Percentiles rank a stretch among this genome's conserved stretches.
Conservation (phyloP, 768 basidiomycete genomes). For the Sporobolomyces phaffii region DNA sequence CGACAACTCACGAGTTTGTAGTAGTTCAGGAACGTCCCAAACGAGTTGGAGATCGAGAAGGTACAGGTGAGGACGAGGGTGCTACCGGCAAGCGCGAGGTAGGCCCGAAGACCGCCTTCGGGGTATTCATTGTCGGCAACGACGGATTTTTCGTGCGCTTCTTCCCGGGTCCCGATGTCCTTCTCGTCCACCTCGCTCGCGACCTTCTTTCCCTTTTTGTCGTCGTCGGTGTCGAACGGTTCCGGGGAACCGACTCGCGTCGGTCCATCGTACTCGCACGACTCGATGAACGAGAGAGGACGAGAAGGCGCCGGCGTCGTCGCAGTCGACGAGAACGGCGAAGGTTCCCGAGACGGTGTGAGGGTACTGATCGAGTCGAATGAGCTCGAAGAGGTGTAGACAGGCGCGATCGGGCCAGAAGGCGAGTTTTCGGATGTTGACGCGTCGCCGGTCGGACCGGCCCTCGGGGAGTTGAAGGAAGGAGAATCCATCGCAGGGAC, state of each 20-base stretch:
- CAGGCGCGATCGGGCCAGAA: neutral
- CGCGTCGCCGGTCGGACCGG: neutral
- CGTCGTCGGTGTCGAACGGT: neutral
- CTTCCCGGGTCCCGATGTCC: neutral
- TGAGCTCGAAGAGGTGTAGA: neutral
- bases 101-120: constrained; percentile 23
- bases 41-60: constrained; percentile 31
- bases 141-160: neutral
- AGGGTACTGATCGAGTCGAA: constrained; percentile 9
- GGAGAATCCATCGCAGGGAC: neutral
- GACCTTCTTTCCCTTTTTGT: neutral
- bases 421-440: neutral
- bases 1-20: constrained; percentile 42
- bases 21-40: constrained; percentile 15
- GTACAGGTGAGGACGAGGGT: constrained; percentile 25
- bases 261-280: constrained; percentile 13
- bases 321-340: constrained; percentile 1
- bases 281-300: constrained; percentile 10
- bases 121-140: constrained; percentile 6
- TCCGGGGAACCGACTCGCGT: constrained; percentile 14
- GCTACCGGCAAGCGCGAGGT: constrained; percentile 18
- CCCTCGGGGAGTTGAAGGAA: neutral
- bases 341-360: neutral
- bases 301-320: constrained; percentile 15
- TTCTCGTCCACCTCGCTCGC: neutral